phyloP scores from a whole-genome alignment of 371 early-diverging fungal genomes.

The Dichotomocladium elegans region DNA sequence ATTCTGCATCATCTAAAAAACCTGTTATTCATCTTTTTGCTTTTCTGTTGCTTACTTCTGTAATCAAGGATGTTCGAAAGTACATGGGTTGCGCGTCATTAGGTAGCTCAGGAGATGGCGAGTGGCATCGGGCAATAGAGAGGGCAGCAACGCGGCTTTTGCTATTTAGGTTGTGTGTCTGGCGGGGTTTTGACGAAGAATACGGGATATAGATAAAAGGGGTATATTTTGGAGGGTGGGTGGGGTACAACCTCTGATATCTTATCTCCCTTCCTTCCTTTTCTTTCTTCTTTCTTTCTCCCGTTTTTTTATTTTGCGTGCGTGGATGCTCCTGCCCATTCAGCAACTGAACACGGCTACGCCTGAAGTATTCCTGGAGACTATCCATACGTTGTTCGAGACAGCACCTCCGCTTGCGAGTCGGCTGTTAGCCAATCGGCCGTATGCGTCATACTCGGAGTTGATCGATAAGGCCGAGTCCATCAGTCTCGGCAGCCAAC shows the following conservation, averaged over 20 bases:
- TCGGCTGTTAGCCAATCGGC: conserved; percentile 63
- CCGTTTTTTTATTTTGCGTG: conserved; percentile 1
- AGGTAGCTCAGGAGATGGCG: background rate
- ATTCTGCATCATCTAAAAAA: background rate
- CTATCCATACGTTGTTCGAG: conserved; percentile 79
- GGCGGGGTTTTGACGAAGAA: background rate
- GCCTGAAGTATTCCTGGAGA: conserved; percentile 50
- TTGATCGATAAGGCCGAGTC: conserved; percentile 60
- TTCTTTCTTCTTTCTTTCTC: background rate
- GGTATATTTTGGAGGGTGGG: background rate
- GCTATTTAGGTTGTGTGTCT: background rate
- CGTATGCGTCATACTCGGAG: conserved; percentile 60
- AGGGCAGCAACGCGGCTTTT: too few relatives aligned
- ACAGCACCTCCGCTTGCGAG: conserved; percentile 80
- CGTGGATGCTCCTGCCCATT: conserved; percentile 60
- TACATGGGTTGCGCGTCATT: background rate
- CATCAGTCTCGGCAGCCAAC: conserved; percentile 43
- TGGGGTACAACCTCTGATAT: too few relatives aligned
- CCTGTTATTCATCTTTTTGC: background rate
- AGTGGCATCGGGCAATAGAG: too few relatives aligned
- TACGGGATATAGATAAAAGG: background rate
- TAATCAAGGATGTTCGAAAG: too few relatives aligned
- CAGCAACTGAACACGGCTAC: conserved; percentile 62
- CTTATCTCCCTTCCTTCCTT: background rate
- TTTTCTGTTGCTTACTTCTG: too few relatives aligned